Evolutionary conservation across 2,329 filamentous ascomycete genomes (phyloP), one percentile per base, ranked within the genome.

Genomic region (Colletotrichum karsti): DNA sequence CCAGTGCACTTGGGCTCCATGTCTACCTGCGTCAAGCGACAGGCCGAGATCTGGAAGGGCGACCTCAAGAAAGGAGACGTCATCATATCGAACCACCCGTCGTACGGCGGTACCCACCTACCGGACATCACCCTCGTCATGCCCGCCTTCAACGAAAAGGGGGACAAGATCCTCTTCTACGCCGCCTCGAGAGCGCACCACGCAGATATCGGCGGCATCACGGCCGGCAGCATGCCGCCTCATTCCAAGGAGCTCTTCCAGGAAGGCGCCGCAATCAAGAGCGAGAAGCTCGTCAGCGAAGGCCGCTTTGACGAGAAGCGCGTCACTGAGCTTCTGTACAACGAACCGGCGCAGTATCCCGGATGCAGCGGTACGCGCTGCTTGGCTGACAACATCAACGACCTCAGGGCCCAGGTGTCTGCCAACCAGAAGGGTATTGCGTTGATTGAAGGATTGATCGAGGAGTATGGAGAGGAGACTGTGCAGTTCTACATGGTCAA

Each of bases 401-500:
- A 96, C 74, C 81, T 96, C 22, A 93, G 94, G 76, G 93, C 93
- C 0, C 93, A 95, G 75, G 91, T 95, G 4, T 93, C 93, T 0
- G 93, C 93, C 1, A 96, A 96, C 74, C 91, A 94, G 73, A 95
- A 95, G 72, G 93, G 93, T 1, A 95, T 96, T 70, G 92, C 90
- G n/a, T 82, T 96, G 22, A 95, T 96, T 70, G 89, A 88, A 62
- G 85, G 88, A 0, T 81, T 96, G 2, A 94, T 96, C 70, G 86
- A 88, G 18, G 93, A 96, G 73, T 95, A 95, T 72, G 91, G 91
- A 12, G 90, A 94, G 68, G 85, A 91, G 4, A 92, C 92, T 0
- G 93, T 96, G 1, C 91, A 93, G 71, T 93, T 93, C 76, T 96
- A 96, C 80, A 96, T 96, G 93, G 85, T 88, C 58, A 89, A 87